Conservation (phyloP, 305 asterid species). For the Salvia sclarea region DNA sequence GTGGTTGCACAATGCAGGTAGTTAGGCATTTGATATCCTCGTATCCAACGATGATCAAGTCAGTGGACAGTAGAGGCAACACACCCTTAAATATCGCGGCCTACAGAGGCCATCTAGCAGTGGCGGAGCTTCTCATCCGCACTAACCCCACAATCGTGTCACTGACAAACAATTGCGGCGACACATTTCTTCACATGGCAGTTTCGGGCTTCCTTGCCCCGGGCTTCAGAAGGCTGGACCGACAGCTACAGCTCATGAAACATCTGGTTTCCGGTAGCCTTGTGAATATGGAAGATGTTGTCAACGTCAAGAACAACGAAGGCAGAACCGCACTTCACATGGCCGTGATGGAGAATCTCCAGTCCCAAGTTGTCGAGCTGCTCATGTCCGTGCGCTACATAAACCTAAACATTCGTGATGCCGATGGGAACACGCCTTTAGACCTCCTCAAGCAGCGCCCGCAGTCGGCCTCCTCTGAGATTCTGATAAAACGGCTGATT, state of each 20-base stretch:
- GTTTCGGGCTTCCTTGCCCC: slow-evolving; percentile 75
- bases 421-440: slow-evolving; percentile 66
- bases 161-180: slow-evolving; percentile 54
- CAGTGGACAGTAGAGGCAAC: slow-evolving; percentile 66
- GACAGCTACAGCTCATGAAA: slow-evolving; percentile 60
- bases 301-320: slow-evolving; percentile 58
- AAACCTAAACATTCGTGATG: slow-evolving; percentile 53
- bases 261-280: slow-evolving; percentile 41
- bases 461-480: slow-evolving; percentile 60
- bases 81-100: slow-evolving; percentile 76
- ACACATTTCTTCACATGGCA: slow-evolving; percentile 79
- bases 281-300: slow-evolving; percentile 42
- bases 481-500: slow-evolving; percentile 60
- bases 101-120: slow-evolving; percentile 59
- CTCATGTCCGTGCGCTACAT: slow-evolving; percentile 62
- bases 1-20: slow-evolving; percentile 46
- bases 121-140: slow-evolving; percentile 49
- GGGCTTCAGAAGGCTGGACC: slow-evolving; percentile 66
- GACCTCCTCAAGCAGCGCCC: slow-evolving; percentile 71
- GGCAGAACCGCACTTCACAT: slow-evolving; percentile 81
- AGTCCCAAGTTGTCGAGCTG: slow-evolving; percentile 63
- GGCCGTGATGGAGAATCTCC: slow-evolving; percentile 66
- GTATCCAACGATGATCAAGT: slow-evolving; percentile 40
- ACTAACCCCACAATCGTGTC: slow-evolving; percentile 45
- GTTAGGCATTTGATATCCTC: slow-evolving; percentile 55